Evolutionary conservation across 805 yeast genomes (phyloP).

Genomic region (Zygosaccharomyces bisporus): DNA sequence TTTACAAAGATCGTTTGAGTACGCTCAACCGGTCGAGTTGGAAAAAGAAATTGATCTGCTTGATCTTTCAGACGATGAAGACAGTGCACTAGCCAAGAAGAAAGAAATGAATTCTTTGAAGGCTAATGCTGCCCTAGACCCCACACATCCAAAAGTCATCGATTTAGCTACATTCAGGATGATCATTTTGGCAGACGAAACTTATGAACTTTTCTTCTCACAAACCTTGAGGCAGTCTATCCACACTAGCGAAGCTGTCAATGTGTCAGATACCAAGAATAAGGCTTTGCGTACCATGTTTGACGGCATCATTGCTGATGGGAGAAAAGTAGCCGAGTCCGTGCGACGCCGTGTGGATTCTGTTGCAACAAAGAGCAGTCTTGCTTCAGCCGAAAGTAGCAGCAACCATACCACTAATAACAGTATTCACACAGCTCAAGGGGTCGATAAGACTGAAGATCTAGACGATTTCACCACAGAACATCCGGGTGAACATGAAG

Average conservation of each 20-base stretch:
- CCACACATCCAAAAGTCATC: conserved; percentile 67
- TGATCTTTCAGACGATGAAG: conserved; percentile 41
- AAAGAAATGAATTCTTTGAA: conserved; percentile 37
- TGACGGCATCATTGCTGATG: conserved; percentile 88
- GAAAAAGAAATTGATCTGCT: conserved; percentile 39
- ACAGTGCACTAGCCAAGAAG: conserved; percentile 24
- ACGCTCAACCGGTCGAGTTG: conserved; percentile 68
- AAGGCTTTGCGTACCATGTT: conserved; percentile 79
- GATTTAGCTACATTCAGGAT: conserved; percentile 87
- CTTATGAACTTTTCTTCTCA: conserved; percentile 81
- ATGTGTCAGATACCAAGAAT: conserved; percentile 41
- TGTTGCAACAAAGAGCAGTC: conserved; percentile 41
- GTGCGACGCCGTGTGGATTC: conserved; percentile 86
- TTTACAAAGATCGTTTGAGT: conserved; percentile 82
- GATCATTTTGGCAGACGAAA: conserved; percentile 92
- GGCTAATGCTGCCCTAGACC: conserved; percentile 81
- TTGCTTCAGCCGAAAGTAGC: conserved; percentile 20
- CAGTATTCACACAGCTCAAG: conserved; percentile 7
- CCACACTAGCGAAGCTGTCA: conserved; percentile 57
- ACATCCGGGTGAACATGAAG: conserved; percentile 30
- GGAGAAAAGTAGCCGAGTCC: conserved; percentile 84
- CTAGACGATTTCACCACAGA: conserved; percentile 32
- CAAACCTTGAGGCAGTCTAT: conserved; percentile 62
- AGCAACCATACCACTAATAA: conserved; percentile 3
- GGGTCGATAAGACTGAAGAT: conserved; percentile 29